These are phyloP conservation scores for Gaultheria prostrata DNA, from an alignment of 148 eudicot species.

Conservation along the genomic window DNA sequence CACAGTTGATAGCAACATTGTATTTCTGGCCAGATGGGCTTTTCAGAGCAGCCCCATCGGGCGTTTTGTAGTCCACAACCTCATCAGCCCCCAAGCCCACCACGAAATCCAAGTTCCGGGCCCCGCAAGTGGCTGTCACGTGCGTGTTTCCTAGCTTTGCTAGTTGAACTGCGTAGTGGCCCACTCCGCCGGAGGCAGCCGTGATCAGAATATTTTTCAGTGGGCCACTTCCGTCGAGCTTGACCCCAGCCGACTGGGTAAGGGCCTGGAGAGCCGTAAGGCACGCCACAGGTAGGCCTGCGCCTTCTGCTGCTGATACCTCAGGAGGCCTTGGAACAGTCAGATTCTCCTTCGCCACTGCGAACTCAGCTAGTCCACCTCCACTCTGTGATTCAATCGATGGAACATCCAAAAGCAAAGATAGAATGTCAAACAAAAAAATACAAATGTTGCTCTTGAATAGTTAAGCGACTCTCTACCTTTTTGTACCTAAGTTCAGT, in stretches of 20 bases:
- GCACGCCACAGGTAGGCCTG: conserved; percentile 54
- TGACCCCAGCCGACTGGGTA: conserved; percentile 43
- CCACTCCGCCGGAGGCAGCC: conserved; percentile 77
- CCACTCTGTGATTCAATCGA: conserved; percentile 37
- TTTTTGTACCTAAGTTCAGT: not conserved
- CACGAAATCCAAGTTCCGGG: conserved; percentile 63
- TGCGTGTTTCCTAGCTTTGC: conserved; percentile 80
- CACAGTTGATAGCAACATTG: conserved; percentile 62
- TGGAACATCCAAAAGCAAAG: not conserved
- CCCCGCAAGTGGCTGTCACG: conserved; percentile 79
- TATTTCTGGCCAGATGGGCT: conserved; percentile 76
- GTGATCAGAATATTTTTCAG: conserved; percentile 59
- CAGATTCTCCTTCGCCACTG: conserved; percentile 46
- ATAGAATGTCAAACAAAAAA: not conserved
- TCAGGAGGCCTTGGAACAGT: conserved; percentile 55
- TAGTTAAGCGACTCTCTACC: not conserved
- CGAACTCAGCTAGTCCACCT: conserved; percentile 76
- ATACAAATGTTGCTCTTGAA: not conserved
- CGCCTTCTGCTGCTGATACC: conserved; percentile 70
- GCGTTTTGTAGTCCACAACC: conserved; percentile 75
- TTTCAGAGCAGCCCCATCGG: conserved; percentile 62
- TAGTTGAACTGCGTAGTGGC: conserved; percentile 76
- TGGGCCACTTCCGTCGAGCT: conserved; percentile 57
- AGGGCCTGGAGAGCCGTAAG: conserved; percentile 73
- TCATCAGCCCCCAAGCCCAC: conserved; percentile 76